Conservation (phyloP, 495 filamentous ascomycete species). For the Talaromyces trachyspermus region DNA sequence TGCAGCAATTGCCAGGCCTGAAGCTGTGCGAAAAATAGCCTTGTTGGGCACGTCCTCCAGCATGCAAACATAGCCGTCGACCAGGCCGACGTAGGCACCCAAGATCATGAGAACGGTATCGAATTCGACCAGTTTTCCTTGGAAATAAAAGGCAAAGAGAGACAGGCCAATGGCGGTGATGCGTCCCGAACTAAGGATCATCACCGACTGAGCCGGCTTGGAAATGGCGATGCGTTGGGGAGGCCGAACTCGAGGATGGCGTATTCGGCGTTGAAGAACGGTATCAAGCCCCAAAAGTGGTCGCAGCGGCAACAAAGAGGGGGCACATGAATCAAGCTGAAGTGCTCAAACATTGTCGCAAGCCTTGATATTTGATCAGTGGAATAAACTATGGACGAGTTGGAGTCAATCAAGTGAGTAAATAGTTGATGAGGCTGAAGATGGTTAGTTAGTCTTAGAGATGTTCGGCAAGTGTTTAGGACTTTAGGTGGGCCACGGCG, state of each 20-base stretch:
- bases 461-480: background rate
- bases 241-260: constrained; percentile 28
- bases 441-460: background rate
- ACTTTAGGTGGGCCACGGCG: too few species aligned
- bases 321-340: constrained; percentile 19
- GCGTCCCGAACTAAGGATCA: constrained; percentile 18
- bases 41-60: constrained; percentile 18
- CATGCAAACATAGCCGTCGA: constrained; percentile 26
- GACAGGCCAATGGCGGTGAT: constrained; percentile 23
- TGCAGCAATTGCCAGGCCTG: constrained; percentile 16
- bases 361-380: background rate
- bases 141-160: constrained; percentile 18
- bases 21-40: constrained; percentile 24
- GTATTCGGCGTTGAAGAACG: constrained; percentile 18
- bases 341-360: constrained; percentile 13
- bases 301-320: constrained; percentile 19
- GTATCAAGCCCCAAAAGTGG: constrained; percentile 25
- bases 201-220: constrained; percentile 18
- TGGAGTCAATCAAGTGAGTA: too few species aligned
- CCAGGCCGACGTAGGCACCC: constrained; percentile 19
- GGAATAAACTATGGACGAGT: too few species aligned
- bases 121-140: constrained; percentile 14
- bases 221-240: constrained; percentile 20
- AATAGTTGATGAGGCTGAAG: background rate
- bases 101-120: constrained; percentile 27